Evolutionary conservation across 1,284 basidiomycete genomes (phyloP).

Genomic region (Boletellus sp.): DNA sequence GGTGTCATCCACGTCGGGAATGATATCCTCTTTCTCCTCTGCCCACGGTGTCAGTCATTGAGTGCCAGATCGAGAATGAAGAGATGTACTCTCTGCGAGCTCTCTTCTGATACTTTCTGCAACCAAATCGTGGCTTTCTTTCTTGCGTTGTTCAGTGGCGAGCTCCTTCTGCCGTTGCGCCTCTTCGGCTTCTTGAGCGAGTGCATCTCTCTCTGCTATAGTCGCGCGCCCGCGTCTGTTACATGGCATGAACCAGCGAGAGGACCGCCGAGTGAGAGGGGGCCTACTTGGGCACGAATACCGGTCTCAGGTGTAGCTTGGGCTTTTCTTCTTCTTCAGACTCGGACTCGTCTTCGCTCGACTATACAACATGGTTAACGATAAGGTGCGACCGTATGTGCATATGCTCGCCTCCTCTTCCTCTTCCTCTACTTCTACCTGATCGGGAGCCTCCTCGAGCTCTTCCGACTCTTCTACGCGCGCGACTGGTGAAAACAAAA

Average conservation of each 20-base stretch:
- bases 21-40: conserved; percentile 83
- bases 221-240: conserved; percentile 69
- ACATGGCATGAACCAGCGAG: conserved; percentile 1
- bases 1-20: conserved; percentile 91
- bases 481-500: conserved; percentile 9
- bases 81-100: conserved; percentile 70
- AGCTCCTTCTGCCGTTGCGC: conserved; percentile 56
- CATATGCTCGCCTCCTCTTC: conserved; percentile 37
- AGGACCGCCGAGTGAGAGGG: background rate
- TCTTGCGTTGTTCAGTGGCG: conserved; percentile 70
- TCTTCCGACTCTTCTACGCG: conserved; percentile 43
- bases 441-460: conserved; percentile 37
- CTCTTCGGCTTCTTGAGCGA: conserved; percentile 69
- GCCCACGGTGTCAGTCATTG: conserved; percentile 7
- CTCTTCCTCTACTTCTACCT: conserved; percentile 39
- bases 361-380: conserved; percentile 40
- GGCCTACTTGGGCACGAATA: conserved; percentile 83
- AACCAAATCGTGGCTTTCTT: conserved; percentile 82
- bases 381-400: background rate
- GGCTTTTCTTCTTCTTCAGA: conserved; percentile 65
- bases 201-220: conserved; percentile 58
- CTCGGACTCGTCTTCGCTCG: conserved; percentile 75
- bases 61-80: background rate
- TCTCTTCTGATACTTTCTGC: conserved; percentile 84
- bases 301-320: conserved; percentile 73